phyloP scores from a whole-genome alignment of 768 basidiomycete genomes.

The Collybiopsis confluens region DNA sequence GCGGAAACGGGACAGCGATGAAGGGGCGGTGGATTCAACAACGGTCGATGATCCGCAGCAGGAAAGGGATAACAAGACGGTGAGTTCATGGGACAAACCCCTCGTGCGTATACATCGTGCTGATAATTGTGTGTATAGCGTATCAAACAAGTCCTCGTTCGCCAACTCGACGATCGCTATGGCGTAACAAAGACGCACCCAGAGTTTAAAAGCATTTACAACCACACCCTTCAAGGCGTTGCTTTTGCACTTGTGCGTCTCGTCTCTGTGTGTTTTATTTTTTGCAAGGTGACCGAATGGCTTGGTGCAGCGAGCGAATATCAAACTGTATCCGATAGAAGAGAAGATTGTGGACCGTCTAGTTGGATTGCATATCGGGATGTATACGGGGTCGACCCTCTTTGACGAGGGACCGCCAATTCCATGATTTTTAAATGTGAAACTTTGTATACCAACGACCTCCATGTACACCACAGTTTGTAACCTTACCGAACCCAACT shows the following conservation, averaged over 20 bases:
- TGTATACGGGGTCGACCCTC: neutral
- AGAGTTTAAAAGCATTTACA: conserved; percentile 49
- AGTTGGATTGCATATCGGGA: conserved; percentile 1
- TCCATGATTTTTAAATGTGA: neutral
- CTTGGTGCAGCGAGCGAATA: conserved; percentile 33
- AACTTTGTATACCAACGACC: neutral
- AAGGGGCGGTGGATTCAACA: conserved; percentile 8
- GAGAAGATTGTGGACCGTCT: neutral
- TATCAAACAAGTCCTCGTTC: conserved; percentile 40
- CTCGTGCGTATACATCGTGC: neutral
- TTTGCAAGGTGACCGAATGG: neutral
- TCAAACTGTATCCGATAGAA: conserved; percentile 22
- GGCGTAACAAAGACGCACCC: conserved; percentile 38
- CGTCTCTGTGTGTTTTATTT: neutral
- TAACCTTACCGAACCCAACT: too few species aligned
- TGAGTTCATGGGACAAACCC: too few species aligned
- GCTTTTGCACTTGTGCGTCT: conserved; percentile 45
- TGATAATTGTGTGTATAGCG: conserved; percentile 23
- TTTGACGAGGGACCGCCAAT: neutral
- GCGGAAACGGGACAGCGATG: conserved; percentile 20
- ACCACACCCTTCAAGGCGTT: conserved; percentile 42
- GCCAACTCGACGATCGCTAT: conserved; percentile 37
- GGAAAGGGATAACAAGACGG: conserved; percentile 62
- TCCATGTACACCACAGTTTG: too few species aligned
- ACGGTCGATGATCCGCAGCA: conserved; percentile 24